These are phyloP conservation scores for Penicillium tannophilum DNA, from an alignment of 495 filamentous ascomycete species.

Conservation along the genomic window DNA sequence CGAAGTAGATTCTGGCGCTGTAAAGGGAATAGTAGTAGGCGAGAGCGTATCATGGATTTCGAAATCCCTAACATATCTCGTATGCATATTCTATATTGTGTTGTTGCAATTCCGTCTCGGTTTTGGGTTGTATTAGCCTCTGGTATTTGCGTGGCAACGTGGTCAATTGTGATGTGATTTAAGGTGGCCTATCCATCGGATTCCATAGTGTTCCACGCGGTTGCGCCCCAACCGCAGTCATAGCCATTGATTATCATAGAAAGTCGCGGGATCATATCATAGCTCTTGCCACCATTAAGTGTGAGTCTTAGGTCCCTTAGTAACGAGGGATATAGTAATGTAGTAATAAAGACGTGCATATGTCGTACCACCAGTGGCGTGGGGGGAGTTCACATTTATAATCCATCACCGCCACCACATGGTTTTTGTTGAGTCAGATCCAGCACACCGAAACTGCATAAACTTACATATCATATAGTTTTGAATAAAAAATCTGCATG, in stretches of 20 bases:
- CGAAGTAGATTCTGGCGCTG: too few species aligned
- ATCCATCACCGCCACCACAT: neutral
- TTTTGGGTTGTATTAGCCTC: neutral
- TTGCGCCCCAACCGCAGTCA: neutral
- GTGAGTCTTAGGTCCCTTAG: neutral
- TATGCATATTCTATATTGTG: too few species aligned
- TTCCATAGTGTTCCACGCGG: conserved; percentile 11
- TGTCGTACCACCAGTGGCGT: neutral
- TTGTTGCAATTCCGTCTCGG: too few species aligned
- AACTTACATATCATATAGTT: neutral
- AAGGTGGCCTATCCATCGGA: neutral
- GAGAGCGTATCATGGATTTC: too few species aligned
- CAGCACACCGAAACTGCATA: neutral
- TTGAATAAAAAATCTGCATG: conserved; percentile 16
- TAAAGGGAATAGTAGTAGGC: too few species aligned
- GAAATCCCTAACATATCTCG: too few species aligned
- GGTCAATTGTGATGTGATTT: neutral
- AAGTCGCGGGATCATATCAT: neutral
- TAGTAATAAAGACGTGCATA: neutral
- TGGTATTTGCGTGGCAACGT: neutral
- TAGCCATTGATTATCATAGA: neutral
- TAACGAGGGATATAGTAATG: neutral
- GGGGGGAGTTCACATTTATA: neutral
- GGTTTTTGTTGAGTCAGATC: neutral
- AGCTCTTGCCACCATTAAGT: neutral